phyloP scores from a whole-genome alignment of 179 eudicot genomes.

The Gypsophila paniculata region DNA sequence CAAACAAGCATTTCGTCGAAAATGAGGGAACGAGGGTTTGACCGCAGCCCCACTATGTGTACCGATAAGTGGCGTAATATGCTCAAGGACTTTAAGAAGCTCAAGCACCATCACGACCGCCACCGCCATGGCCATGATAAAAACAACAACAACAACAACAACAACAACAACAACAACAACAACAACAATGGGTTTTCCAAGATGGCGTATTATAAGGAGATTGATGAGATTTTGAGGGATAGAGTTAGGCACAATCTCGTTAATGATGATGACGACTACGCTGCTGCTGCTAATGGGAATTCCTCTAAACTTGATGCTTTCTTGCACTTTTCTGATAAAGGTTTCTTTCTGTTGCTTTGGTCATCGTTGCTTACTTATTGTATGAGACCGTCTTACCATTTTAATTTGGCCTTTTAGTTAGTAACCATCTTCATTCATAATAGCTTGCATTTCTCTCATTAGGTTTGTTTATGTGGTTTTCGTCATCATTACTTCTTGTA shows the following conservation, averaged over 20 bases:
- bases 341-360: background rate
- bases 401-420: too few relatives aligned
- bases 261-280: too few relatives aligned
- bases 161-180: too few relatives aligned
- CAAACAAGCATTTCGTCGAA: slow-evolving; percentile 66
- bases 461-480: too few relatives aligned
- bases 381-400: too few relatives aligned
- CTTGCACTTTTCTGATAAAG: background rate
- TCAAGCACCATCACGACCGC: slow-evolving; percentile 25
- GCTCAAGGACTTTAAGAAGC: slow-evolving; percentile 85
- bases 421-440: too few relatives aligned
- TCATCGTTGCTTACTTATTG: too few relatives aligned
- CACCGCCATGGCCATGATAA: background rate
- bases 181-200: too few relatives aligned
- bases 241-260: too few relatives aligned
- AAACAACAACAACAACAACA: too few relatives aligned
- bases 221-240: slow-evolving; percentile 67
- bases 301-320: slow-evolving; percentile 48
- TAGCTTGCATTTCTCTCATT: too few relatives aligned
- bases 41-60: slow-evolving; percentile 88
- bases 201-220: slow-evolving; percentile 71
- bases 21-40: slow-evolving; percentile 86
- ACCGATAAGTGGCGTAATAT: slow-evolving; percentile 97
- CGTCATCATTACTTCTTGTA: too few relatives aligned
- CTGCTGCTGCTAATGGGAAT: slow-evolving; percentile 10